Evolutionary conservation across 179 eudicot genomes (phyloP).

Genomic region (Pouteria campechiana): DNA sequence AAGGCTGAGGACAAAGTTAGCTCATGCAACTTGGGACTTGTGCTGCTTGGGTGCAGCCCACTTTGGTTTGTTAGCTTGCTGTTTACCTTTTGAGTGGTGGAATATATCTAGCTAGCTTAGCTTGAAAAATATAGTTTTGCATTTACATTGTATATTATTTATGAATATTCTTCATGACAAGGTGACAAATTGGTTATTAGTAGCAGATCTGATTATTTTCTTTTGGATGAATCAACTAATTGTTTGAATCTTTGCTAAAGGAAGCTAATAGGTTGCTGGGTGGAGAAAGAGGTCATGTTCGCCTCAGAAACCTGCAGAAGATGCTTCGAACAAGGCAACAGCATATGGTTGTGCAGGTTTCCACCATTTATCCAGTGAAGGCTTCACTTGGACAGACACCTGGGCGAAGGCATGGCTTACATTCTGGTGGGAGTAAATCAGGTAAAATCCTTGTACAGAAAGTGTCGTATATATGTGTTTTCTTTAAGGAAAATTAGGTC

Average conservation of each 20-base stretch:
- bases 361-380: conserved; percentile 86
- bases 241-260: conserved; percentile 42
- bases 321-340: conserved; percentile 79
- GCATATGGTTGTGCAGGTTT: conserved; percentile 70
- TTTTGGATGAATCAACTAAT: too few species aligned
- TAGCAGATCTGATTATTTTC: conserved; percentile 1
- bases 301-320: conserved; percentile 46
- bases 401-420: conserved; percentile 92
- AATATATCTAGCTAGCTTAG: too few species aligned
- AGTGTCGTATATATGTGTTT: background rate
- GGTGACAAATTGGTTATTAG: too few species aligned
- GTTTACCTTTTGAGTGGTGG: too few species aligned
- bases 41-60: too few species aligned
- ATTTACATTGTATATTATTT: too few species aligned
- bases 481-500: too few species aligned
- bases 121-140: too few species aligned
- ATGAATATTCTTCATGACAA: too few species aligned
- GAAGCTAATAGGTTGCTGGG: conserved; percentile 49
- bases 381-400: conserved; percentile 46
- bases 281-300: conserved; percentile 65
- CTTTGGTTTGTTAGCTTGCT: too few species aligned
- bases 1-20: too few species aligned
- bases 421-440: conserved; percentile 41
- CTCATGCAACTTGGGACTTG: too few species aligned
- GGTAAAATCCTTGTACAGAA: conserved; percentile 20